Evolutionary conservation across 768 basidiomycete genomes (phyloP).

Genomic region (Naganishia onofrii): DNA sequence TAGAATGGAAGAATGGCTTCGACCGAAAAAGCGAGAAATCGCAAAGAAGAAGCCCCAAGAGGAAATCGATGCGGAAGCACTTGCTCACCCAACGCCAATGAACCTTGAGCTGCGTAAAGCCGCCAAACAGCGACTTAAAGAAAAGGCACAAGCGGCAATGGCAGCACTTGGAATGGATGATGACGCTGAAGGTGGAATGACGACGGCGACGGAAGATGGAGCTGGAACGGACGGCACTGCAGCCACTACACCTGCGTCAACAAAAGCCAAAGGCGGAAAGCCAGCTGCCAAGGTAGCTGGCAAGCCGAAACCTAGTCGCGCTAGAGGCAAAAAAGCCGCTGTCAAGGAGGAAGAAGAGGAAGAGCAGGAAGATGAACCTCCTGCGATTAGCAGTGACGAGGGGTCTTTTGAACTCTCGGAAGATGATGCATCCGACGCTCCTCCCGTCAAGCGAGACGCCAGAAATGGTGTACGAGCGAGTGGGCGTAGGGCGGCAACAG

Average conservation of each 20-base stretch:
- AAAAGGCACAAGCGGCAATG: conserved; percentile 61
- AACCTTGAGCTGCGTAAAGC: conserved; percentile 54
- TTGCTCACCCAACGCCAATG: conserved; percentile 46
- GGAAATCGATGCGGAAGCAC: conserved; percentile 29
- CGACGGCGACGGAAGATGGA: background rate
- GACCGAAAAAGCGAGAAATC: conserved; percentile 33
- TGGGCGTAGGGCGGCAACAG: background rate
- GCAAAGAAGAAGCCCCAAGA: conserved; percentile 25
- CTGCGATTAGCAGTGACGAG: background rate
- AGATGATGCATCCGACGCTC: background rate
- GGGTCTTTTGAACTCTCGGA: background rate
- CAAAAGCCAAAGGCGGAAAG: background rate
- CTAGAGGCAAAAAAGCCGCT: conserved; percentile 13
- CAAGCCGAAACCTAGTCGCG: background rate
- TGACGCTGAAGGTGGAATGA: conserved; percentile 5
- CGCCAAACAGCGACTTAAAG: conserved; percentile 58
- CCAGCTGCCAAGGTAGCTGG: background rate
- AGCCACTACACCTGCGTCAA: background rate
- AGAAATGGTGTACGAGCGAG: background rate
- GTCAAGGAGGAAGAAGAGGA: conserved; percentile 6
- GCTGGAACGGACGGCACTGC: conserved; percentile 22
- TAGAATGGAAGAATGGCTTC: conserved; percentile 34
- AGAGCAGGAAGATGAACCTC: conserved; percentile 3
- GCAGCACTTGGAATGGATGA: conserved; percentile 34
- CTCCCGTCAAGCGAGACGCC: background rate